phyloP scores from a whole-genome alignment of 2,329 filamentous ascomycete species.

The Fusarium lyarnte region DNA sequence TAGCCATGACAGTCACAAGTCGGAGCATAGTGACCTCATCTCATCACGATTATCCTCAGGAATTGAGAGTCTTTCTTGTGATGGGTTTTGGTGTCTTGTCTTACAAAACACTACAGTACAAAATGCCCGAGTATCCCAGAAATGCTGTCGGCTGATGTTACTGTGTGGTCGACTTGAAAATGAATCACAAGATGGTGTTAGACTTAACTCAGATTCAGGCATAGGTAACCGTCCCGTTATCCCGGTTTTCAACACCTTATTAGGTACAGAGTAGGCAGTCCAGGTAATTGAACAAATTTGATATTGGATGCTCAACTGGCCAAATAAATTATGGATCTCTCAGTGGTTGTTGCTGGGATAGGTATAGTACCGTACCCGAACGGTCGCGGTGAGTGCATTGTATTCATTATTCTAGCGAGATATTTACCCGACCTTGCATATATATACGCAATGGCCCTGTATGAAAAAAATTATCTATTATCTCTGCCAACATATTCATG shows the following conservation, averaged over 20 bases:
- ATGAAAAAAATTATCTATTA: neutral
- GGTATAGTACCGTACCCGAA: neutral
- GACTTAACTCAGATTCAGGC: neutral
- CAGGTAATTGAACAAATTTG: neutral
- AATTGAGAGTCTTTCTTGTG: neutral
- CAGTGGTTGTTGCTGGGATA: neutral
- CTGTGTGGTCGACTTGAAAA: neutral
- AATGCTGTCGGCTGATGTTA: neutral
- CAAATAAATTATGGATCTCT: neutral
- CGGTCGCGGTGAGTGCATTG: neutral
- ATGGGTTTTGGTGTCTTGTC: neutral
- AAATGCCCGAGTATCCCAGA: neutral
- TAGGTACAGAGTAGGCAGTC: neutral
- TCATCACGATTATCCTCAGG: neutral
- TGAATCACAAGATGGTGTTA: neutral
- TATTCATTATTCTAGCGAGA: slow-evolving; percentile 13
- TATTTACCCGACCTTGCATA: slow-evolving; percentile 7
- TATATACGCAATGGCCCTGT: neutral
- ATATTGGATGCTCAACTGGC: neutral
- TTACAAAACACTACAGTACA: neutral
- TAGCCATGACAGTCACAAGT: neutral
- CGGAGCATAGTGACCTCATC: neutral
- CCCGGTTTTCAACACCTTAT: neutral
- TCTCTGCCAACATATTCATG: neutral
- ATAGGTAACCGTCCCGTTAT: neutral